Conservation (phyloP, 768 basidiomycete species). For the Suillus hirtellus region DNA sequence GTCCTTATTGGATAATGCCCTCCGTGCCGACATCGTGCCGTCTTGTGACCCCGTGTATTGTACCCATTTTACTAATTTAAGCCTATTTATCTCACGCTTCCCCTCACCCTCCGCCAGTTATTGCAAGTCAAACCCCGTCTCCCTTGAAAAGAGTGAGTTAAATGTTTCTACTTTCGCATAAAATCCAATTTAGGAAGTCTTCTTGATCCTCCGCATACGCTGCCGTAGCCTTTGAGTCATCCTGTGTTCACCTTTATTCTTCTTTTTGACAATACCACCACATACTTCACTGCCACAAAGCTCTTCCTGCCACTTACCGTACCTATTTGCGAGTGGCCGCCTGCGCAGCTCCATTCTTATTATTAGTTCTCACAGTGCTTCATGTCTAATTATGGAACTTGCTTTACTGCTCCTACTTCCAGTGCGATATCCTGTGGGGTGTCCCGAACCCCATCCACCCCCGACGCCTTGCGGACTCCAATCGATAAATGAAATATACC, state of each 20-base stretch:
- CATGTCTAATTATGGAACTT: conserved; percentile 16
- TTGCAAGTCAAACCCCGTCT: conserved; percentile 4
- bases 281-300: neutral
- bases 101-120: conserved; percentile 9
- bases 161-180: neutral
- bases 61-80: conserved; percentile 1
- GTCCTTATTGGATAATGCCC: neutral
- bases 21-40: conserved; percentile 6
- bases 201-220: neutral
- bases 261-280: neutral
- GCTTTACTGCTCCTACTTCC: neutral
- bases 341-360: conserved; percentile 13
- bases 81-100: conserved; percentile 9
- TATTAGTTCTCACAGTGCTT: conserved; percentile 8
- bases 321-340: conserved; percentile 6
- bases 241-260: conserved; percentile 1
- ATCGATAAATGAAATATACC: neutral
- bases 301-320: neutral
- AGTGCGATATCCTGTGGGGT: neutral
- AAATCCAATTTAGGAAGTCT: neutral
- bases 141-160: neutral
- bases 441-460: neutral
- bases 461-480: neutral
- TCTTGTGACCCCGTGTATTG: neutral
- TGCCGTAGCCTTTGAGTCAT: neutral